Percentiles rank a stretch among this genome's conserved stretches.
Conservation (phyloP, 116 monocot genomes). For the Posidonia oceanica region DNA sequence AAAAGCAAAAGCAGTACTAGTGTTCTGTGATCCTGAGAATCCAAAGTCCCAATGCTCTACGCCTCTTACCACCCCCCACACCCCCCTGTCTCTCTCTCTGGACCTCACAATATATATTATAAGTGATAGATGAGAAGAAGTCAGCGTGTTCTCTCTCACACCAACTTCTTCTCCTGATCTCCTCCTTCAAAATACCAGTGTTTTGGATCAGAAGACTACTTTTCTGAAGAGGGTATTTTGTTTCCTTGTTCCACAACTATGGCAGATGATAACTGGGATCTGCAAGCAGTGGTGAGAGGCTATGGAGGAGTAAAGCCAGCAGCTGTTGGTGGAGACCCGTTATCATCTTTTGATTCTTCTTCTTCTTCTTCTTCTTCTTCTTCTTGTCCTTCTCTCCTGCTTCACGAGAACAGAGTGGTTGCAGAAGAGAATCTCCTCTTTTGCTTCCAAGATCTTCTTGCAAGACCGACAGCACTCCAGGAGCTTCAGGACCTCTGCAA, state of each 20-base stretch:
- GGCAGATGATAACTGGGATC: constrained; percentile 22
- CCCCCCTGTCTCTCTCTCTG: too few species aligned
- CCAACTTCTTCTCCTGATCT: neutral
- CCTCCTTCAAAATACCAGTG: too few species aligned
- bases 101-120: too few species aligned
- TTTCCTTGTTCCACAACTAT: neutral
- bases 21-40: neutral
- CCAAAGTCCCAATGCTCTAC: neutral
- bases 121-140: neutral
- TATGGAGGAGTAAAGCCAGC: neutral
- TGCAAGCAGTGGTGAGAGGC: neutral
- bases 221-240: neutral
- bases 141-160: neutral
- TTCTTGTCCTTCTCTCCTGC: too few species aligned
- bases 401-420: neutral
- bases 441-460: constrained; percentile 3
- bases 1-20: neutral
- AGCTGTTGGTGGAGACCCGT: too few species aligned
- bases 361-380: too few species aligned
- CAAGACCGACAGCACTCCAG: neutral
- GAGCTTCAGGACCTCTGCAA: constrained; percentile 16
- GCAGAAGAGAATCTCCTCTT: neutral
- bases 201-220: neutral
- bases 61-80: too few species aligned
- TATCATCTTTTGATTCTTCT: too few species aligned